Percentiles rank a stretch among this genome's conserved stretches.
These are phyloP conservation scores for Houttuynia cordata DNA, from an alignment of 164 flowering plant species.

Conservation along the genomic window DNA sequence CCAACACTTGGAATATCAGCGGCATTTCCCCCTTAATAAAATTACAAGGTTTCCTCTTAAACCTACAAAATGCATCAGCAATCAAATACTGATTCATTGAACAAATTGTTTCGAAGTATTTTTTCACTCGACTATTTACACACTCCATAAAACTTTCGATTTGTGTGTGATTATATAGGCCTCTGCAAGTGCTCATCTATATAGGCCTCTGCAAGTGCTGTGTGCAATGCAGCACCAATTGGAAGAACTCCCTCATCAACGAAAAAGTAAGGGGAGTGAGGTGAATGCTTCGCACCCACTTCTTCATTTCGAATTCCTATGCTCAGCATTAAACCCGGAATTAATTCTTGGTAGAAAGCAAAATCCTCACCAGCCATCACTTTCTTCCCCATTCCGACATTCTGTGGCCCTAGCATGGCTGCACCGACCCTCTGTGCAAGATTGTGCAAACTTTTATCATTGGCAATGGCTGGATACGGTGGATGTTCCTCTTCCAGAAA, in stretches of 20 bases:
- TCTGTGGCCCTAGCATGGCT: conserved; percentile 46
- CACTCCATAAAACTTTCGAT: no score
- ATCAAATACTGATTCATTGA: no score
- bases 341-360: conserved; percentile 59
- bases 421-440: conserved; percentile 44
- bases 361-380: conserved; percentile 92
- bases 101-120: no score
- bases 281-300: conserved; percentile 49
- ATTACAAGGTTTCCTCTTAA: no score
- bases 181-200: conserved; percentile 41
- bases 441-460: conserved; percentile 39
- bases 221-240: conserved; percentile 64
- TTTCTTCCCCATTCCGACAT: conserved; percentile 26
- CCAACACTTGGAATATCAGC: no score
- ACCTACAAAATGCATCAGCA: no score
- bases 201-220: conserved; percentile 63
- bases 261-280: conserved; percentile 70
- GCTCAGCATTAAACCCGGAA: conserved; percentile 56
- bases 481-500: conserved; percentile 37
- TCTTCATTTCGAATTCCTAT: conserved; percentile 68
- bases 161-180: not conserved
- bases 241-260: conserved; percentile 83
- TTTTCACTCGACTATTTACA: no score
- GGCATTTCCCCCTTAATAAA: no score
- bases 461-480: conserved; percentile 45